Evolutionary conservation across 2,329 filamentous ascomycete species (phyloP), one percentile per base, ranked within the genome.

Genomic region (Xylaria sp.): DNA sequence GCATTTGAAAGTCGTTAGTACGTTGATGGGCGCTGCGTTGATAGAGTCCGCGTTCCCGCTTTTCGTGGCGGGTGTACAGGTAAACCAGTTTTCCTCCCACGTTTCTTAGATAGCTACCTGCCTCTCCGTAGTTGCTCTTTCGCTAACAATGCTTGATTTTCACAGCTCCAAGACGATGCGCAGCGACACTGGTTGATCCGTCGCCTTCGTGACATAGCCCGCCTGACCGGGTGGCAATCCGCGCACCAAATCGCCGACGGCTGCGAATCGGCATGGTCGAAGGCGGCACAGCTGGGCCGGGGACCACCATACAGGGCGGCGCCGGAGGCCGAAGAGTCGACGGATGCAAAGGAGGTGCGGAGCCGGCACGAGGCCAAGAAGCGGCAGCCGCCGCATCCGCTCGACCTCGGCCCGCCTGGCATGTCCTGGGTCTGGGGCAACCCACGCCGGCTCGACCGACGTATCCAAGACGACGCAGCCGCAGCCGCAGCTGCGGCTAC

Each of bases 141-240:
- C n/a, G 23, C 68, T 67, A 8, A 69, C 52, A 32, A 45, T 52
- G 4, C 41, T 41, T 18, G 1, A 20, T 10, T 18, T 23, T n/a
- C 60, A 30, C 53, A 97, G 84, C 97, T 90, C 77, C 88, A 88
- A 73, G 88, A 93, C 67, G 78, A 88, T 4, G 82, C 80, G 0
- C 94, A 98, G 75, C 89, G 96, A 0, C 85, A 87, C 65, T 97
- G 93, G 92, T 87, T 91, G 0, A 86, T 97, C 70, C 85, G 86
- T 39, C 89, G 91, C 32, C 85, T 97, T 63, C 86, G 89, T 72
- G 90, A 93, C 73, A 90, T 97, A 45, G 88, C 91, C 2, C 88
- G 90, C 1, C 84, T 96, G 8, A 97, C 93, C 0, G 96, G 96
- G 0, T 97, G 93, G 92, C 91, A 93, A 74, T 93, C 91, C 1